Evolutionary conservation across 371 early-diverging fungal species (phyloP).

Genomic region (Mucor sp.): DNA sequence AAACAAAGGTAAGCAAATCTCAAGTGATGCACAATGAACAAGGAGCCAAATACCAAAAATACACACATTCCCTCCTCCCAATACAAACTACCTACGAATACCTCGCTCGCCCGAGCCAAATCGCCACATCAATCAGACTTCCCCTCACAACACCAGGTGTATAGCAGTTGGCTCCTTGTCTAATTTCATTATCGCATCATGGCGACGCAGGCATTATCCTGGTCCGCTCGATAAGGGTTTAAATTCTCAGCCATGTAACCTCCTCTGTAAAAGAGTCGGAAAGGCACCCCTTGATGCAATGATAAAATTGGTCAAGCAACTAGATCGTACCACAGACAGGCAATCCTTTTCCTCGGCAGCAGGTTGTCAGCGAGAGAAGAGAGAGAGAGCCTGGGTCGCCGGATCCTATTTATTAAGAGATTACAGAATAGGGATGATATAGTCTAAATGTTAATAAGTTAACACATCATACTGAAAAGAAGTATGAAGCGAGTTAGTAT

Average conservation of each 20-base stretch:
- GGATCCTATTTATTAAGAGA: constrained; percentile 14
- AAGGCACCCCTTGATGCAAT: constrained; percentile 27
- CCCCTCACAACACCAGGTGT: background rate
- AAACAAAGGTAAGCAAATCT: background rate
- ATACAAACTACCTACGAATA: background rate
- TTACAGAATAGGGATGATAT: background rate
- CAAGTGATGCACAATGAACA: background rate
- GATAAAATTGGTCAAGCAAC: constrained; percentile 11
- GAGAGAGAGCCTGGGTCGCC: background rate
- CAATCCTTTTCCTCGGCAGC: background rate
- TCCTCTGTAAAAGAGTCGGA: background rate
- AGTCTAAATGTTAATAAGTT: background rate
- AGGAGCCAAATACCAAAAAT: background rate
- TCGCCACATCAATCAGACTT: too few species aligned
- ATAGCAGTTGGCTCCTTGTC: background rate
- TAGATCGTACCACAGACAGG: constrained; percentile 1
- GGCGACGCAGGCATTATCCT: constrained; percentile 31
- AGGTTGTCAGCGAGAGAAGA: background rate
- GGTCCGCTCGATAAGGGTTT: constrained; percentile 28
- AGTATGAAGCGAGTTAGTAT: background rate
- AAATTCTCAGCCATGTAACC: constrained; percentile 23
- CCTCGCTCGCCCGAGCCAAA: background rate
- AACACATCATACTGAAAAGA: background rate
- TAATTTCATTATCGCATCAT: constrained; percentile 23
- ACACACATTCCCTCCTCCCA: background rate